Conservation (phyloP, 345 rosid genomes). For the Populus alba region DNA sequence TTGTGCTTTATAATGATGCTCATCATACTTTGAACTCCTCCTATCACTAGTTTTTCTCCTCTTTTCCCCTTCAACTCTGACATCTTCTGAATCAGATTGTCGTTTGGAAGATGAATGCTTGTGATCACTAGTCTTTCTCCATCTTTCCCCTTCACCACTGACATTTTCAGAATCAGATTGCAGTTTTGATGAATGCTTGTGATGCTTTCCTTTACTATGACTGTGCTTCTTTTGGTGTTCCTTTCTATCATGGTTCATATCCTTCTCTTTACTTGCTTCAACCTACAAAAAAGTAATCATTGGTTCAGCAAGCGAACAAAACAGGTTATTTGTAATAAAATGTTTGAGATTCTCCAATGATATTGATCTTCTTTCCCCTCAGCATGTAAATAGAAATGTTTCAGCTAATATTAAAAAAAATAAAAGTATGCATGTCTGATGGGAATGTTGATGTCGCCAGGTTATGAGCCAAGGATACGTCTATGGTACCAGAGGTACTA, state of each 20-base stretch:
- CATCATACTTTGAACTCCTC: constrained; percentile 28
- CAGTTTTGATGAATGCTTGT: constrained; percentile 27
- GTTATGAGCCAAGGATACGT: background rate
- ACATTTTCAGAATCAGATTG: constrained; percentile 34
- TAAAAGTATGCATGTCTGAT: background rate
- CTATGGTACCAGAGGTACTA: background rate
- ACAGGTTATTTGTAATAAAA: background rate
- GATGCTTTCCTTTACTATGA: constrained; percentile 41
- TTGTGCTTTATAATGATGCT: constrained; percentile 22
- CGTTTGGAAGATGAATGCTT: constrained; percentile 41
- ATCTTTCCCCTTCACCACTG: constrained; percentile 26
- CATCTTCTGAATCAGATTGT: constrained; percentile 33
- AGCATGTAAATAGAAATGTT: background rate
- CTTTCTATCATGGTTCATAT: constrained; percentile 26
- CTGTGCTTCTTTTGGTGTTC: constrained; percentile 38
- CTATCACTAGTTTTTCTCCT: constrained; percentile 25
- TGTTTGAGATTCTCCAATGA: background rate
- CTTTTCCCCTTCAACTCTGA: constrained; percentile 25
- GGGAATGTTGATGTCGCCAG: background rate
- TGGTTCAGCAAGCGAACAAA: background rate
- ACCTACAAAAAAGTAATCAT: constrained; percentile 32
- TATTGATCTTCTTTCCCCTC: background rate
- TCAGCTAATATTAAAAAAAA: background rate
- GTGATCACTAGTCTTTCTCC: constrained; percentile 28
- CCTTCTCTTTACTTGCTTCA: constrained; percentile 45